phyloP scores from a whole-genome alignment of 208 protist genomes.

The Trypanosomatidae sp. region DNA sequence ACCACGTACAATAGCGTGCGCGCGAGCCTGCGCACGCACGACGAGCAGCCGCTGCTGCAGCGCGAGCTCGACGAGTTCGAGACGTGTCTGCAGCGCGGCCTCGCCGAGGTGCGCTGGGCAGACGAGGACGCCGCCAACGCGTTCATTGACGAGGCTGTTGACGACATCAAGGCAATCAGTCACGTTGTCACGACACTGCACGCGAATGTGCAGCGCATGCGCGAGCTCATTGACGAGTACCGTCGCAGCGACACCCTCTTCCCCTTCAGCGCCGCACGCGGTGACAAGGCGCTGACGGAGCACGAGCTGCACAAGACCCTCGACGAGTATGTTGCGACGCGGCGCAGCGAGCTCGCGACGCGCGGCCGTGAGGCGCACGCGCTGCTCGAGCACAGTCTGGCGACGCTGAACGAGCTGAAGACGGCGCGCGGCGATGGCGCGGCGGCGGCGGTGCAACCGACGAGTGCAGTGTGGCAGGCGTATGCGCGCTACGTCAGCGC shows the following conservation, averaged over 20 bases:
- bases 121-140: conserved; percentile 68
- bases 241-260: conserved; percentile 67
- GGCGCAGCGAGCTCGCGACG: conserved; percentile 29
- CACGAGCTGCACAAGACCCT: conserved; percentile 81
- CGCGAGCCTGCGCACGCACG: conserved; percentile 71
- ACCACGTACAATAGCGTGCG: conserved; percentile 92
- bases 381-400: conserved; percentile 57
- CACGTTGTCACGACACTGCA: conserved; percentile 81
- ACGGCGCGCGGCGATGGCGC: conserved; percentile 13
- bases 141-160: conserved; percentile 84
- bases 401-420: conserved; percentile 79
- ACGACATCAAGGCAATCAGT: conserved; percentile 72
- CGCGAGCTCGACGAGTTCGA: conserved; percentile 82
- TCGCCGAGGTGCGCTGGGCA: conserved; percentile 84
- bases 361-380: conserved; percentile 71
- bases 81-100: conserved; percentile 46
- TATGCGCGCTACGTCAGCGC: conserved; percentile 89
- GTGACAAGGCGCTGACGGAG: conserved; percentile 83
- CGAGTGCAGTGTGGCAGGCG: conserved; percentile 63
- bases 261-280: conserved; percentile 66
- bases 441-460: conserved; percentile 6
- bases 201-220: conserved; percentile 74
- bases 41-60: conserved; percentile 89
- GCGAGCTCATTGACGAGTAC: conserved; percentile 67
- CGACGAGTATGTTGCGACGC: conserved; percentile 49